phyloP scores from a whole-genome alignment of 2,329 filamentous ascomycete species.

The Claviceps digitariae region DNA sequence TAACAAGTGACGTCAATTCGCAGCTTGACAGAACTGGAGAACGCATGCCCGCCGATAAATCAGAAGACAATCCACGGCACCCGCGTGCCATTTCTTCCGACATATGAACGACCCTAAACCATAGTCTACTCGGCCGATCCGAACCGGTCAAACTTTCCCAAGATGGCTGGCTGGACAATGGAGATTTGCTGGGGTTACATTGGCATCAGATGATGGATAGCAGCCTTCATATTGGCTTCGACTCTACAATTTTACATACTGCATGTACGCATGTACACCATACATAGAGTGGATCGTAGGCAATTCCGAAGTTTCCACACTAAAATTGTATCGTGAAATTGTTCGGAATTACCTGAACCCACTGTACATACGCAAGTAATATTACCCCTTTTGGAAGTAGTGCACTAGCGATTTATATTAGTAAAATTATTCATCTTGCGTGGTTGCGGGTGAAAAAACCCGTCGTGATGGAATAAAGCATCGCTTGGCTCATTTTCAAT shows the following conservation, averaged over 20 bases:
- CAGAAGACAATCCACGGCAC: neutral
- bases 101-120: neutral
- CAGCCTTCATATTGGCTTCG: too few relatives aligned
- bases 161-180: neutral
- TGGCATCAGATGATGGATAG: neutral
- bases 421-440: too few relatives aligned
- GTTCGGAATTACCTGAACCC: neutral
- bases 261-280: too few relatives aligned
- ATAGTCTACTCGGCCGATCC: neutral
- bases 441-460: too few relatives aligned
- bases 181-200: neutral
- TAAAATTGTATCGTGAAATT: neutral
- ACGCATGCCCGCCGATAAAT: neutral
- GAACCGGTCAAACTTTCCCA: neutral
- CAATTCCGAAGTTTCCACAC: neutral
- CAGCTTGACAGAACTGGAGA: neutral
- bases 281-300: neutral
- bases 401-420: neutral
- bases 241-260: too few relatives aligned
- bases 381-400: neutral
- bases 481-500: neutral
- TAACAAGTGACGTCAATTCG: neutral
- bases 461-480: neutral
- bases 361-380: neutral
- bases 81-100: neutral